Evolutionary conservation across 176 grass and related monocot species (phyloP), one percentile per base, ranked within the genome.

Genomic region (Raddia distichophylla): DNA sequence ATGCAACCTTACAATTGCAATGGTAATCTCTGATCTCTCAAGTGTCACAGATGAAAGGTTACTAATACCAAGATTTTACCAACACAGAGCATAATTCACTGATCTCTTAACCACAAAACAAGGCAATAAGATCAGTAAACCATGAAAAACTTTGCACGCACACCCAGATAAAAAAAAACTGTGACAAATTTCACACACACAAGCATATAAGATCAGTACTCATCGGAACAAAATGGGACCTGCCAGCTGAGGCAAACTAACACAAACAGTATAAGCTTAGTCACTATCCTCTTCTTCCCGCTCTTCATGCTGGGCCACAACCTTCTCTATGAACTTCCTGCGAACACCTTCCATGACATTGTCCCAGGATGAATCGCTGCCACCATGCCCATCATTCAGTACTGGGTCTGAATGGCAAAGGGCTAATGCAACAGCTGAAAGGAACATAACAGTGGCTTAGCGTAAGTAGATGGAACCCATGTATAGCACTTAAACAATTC

Each of bases 311-410:
- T 91, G 88, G 49, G 87, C 79, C 6, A 99, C 86, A 59, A 96
- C 75, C 84, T 95, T 99, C 87, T 99, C 97, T 18, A 99, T 96
- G 43, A 99, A 96, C 73, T 90, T 99, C 58, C 83, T 93, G 46
- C 89, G 93, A 73, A 99, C 91, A 10, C 91, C 91, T 80, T 94
- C 89, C 18, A 96, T 90, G 67, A 99, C 93, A 55, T 86, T 87
- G 74, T 93, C 55, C 68, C 78, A 79, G 2, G 95, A 97, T 77
- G 92, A 78, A 93, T 93, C 83, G 5, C 63, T 76, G 17, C 82
- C 77, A 37, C 83, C 48, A 10, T 91, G 86, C 40, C 97, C 91
- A 93, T 99, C 97, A 74, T 96, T 96, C 64, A 99, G 70, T 49
- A 99, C 89, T 6, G 93, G 93, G 50, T 95, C 91, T 75, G 93